Evolutionary conservation across 106 monocot genomes (phyloP).

Genomic region (Allium fistulosum): DNA sequence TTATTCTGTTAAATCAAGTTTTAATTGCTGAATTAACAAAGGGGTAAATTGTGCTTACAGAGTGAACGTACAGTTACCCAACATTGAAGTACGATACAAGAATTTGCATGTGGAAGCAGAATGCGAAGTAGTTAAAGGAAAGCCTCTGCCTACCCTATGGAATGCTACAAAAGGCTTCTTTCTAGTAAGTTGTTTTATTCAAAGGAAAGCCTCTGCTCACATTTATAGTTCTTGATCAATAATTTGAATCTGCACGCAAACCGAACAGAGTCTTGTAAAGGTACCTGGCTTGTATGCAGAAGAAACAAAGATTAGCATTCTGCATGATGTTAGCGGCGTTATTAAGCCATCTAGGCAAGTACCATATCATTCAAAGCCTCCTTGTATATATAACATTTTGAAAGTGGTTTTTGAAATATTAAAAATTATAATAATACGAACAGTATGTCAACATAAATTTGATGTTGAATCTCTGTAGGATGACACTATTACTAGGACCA

Average conservation of each 20-base stretch:
- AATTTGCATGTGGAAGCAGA: conserved; percentile 42
- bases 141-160: conserved; percentile 54
- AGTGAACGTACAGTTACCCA: conserved; percentile 1
- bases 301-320: conserved; percentile 12
- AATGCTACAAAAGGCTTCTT: conserved; percentile 29
- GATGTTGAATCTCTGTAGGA: conserved; percentile 25
- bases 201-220: neutral
- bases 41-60: neutral
- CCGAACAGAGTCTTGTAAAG: conserved; percentile 2
- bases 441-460: no score
- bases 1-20: no score
- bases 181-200: conserved; percentile 15
- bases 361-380: no score
- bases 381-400: no score
- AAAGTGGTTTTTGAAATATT: neutral
- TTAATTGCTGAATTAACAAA: no score
- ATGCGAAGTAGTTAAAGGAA: conserved; percentile 39
- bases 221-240: neutral
- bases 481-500: conserved; percentile 74
- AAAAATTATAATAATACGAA: no score
- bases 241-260: no score
- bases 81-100: conserved; percentile 49
- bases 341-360: conserved; percentile 23
- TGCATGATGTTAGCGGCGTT: conserved; percentile 14
- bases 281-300: neutral